Percentiles rank a stretch among this genome's conserved stretches.
phyloP scores from a whole-genome alignment of 2,329 filamentous ascomycete genomes.

The Ustilaginoidea virens region DNA sequence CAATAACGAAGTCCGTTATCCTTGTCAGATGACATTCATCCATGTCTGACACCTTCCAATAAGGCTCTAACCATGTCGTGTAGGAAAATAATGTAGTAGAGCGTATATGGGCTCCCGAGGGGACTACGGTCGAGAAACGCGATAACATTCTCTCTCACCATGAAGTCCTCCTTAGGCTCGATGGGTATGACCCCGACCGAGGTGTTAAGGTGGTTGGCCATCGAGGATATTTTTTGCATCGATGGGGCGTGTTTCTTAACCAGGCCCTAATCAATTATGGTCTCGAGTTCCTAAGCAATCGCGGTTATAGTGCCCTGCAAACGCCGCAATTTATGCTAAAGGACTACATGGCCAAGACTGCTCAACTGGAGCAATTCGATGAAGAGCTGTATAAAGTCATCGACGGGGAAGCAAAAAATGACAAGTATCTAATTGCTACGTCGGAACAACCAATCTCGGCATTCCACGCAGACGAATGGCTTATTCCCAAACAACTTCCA shows the following conservation, averaged over 20 bases:
- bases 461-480: slow-evolving; percentile 87
- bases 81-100: slow-evolving; percentile 67
- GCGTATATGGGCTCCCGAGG: slow-evolving; percentile 68
- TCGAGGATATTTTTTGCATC: slow-evolving; percentile 80
- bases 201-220: slow-evolving; percentile 91
- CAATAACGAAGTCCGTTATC: slow-evolving; percentile 58
- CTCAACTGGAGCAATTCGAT: slow-evolving; percentile 92
- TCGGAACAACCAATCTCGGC: slow-evolving; percentile 92
- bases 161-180: slow-evolving; percentile 75
- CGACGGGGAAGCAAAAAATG: slow-evolving; percentile 69
- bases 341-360: slow-evolving; percentile 95
- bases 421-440: slow-evolving; percentile 69
- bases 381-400: slow-evolving; percentile 97
- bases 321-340: slow-evolving; percentile 90
- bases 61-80: background rate
- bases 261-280: slow-evolving; percentile 92
- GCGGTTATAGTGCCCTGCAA: slow-evolving; percentile 70
- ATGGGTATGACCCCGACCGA: slow-evolving; percentile 85
- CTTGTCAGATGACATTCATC: background rate
- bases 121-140: slow-evolving; percentile 57
- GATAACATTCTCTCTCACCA: slow-evolving; percentile 70
- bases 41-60: background rate
- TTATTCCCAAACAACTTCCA: slow-evolving; percentile 68
- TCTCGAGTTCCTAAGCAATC: slow-evolving; percentile 68
- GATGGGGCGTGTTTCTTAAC: slow-evolving; percentile 83